These are phyloP conservation scores for Lactarius evosmus DNA, from an alignment of 768 basidiomycete genomes.

Conservation along the genomic window DNA sequence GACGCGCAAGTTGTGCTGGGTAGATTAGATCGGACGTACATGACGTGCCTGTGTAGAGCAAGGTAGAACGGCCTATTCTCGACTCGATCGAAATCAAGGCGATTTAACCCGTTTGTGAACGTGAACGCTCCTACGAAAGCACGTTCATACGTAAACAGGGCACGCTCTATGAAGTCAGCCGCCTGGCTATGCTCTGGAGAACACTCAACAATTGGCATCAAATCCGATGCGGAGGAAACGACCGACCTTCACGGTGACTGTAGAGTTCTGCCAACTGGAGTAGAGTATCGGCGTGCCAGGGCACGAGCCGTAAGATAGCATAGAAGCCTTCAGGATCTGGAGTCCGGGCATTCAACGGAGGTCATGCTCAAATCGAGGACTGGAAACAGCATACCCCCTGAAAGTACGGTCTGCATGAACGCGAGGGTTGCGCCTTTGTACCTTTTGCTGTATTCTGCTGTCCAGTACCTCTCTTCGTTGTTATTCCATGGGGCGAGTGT, in stretches of 20 bases:
- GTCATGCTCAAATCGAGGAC: neutral
- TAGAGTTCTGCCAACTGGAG: conserved; percentile 83
- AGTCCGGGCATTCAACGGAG: neutral
- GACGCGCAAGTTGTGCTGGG: no score
- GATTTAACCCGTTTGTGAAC: conserved; percentile 73
- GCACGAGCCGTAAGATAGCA: conserved; percentile 68
- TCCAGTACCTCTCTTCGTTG: conserved; percentile 81
- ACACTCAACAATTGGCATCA: conserved; percentile 3
- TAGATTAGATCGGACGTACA: conserved; percentile 44
- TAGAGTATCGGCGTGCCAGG: conserved; percentile 92
- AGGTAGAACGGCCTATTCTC: conserved; percentile 94
- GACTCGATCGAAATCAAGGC: conserved; percentile 85
- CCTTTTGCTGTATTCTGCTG: conserved; percentile 78
- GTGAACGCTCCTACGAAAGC: conserved; percentile 85
- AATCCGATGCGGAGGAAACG: neutral
- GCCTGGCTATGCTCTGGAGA: conserved; percentile 73
- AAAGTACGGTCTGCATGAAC: conserved; percentile 77
- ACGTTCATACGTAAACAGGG: conserved; percentile 90
- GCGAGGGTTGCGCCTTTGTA: conserved; percentile 79
- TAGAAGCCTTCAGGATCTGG: conserved; percentile 78
- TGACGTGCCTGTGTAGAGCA: conserved; percentile 77
- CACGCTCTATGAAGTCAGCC: conserved; percentile 87
- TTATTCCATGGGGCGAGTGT: conserved; percentile 38
- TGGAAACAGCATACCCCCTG: conserved; percentile 60
- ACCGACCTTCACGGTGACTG: conserved; percentile 79